Percentiles rank a stretch among this genome's conserved stretches.
phyloP scores from a whole-genome alignment of 768 basidiomycete species.

The Collybia sordida region DNA sequence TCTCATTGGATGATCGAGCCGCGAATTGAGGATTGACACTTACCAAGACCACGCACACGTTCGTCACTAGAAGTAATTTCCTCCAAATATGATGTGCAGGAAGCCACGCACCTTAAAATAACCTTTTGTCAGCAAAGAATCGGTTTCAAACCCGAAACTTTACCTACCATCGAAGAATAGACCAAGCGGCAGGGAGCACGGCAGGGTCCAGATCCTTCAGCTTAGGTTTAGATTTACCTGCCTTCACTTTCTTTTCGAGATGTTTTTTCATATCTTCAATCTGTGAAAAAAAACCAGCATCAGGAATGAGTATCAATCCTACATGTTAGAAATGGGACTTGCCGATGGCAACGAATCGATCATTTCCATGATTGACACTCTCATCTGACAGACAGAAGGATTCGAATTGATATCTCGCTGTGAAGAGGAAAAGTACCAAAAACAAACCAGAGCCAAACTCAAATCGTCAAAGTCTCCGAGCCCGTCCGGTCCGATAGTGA shows the following conservation, averaged over 20 bases:
- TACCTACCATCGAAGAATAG: conserved; percentile 57
- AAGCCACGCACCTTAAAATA: conserved; percentile 60
- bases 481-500: conserved; percentile 28
- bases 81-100: conserved; percentile 71
- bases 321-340: conserved; percentile 10
- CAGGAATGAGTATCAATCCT: neutral
- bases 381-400: conserved; percentile 37
- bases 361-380: conserved; percentile 38
- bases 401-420: neutral
- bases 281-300: conserved; percentile 25
- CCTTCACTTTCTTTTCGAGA: conserved; percentile 48
- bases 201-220: conserved; percentile 48
- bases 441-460: conserved; percentile 30
- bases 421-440: neutral
- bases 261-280: conserved; percentile 59
- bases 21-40: conserved; percentile 2
- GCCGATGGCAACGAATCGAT: conserved; percentile 52
- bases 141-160: neutral
- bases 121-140: neutral
- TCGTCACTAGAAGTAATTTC: conserved; percentile 57
- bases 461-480: conserved; percentile 56
- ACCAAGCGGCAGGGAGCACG: conserved; percentile 63
- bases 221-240: conserved; percentile 53
- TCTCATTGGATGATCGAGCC: neutral
- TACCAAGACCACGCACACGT: conserved; percentile 53